phyloP scores from a whole-genome alignment of 192 early-diverging fungal genomes.

The Entomortierella chlamydospora region DNA sequence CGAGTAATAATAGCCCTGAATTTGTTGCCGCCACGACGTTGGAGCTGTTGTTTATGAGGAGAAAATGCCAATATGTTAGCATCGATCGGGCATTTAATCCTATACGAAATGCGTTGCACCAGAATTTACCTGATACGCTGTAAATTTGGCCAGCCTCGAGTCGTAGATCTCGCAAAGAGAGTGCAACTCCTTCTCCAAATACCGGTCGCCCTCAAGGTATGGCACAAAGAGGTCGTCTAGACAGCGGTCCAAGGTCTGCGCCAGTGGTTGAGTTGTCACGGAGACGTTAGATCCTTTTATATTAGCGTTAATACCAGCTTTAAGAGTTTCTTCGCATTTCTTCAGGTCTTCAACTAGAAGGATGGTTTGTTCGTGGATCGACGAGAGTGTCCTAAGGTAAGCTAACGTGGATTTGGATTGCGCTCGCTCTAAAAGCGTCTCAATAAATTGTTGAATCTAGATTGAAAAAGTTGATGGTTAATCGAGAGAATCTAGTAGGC shows the following conservation, averaged over 20 bases:
- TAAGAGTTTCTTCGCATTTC: slow-evolving; percentile 73
- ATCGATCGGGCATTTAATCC: background rate
- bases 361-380: slow-evolving; percentile 80
- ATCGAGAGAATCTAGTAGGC: background rate
- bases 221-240: slow-evolving; percentile 97
- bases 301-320: slow-evolving; percentile 60
- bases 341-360: slow-evolving; percentile 82
- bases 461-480: background rate
- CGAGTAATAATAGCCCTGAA: slow-evolving; percentile 51
- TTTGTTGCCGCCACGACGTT: slow-evolving; percentile 52
- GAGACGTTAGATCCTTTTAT: slow-evolving; percentile 56
- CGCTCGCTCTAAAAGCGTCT: slow-evolving; percentile 78
- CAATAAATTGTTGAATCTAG: slow-evolving; percentile 91
- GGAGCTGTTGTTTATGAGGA: slow-evolving; percentile 8
- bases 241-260: slow-evolving; percentile 84
- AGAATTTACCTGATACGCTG: slow-evolving; percentile 50
- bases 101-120: background rate
- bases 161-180: slow-evolving; percentile 75
- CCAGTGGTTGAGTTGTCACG: slow-evolving; percentile 64
- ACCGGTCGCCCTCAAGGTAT: slow-evolving; percentile 90
- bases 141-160: slow-evolving; percentile 55
- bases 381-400: slow-evolving; percentile 81
- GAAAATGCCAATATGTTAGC: background rate
- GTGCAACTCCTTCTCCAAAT: slow-evolving; percentile 80
- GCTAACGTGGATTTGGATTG: slow-evolving; percentile 79